Percentiles rank a stretch among this genome's conserved stretches.
These are phyloP conservation scores for Ophiostoma triangulosporum DNA, from an alignment of 2,329 filamentous ascomycete species.

Conservation along the genomic window DNA sequence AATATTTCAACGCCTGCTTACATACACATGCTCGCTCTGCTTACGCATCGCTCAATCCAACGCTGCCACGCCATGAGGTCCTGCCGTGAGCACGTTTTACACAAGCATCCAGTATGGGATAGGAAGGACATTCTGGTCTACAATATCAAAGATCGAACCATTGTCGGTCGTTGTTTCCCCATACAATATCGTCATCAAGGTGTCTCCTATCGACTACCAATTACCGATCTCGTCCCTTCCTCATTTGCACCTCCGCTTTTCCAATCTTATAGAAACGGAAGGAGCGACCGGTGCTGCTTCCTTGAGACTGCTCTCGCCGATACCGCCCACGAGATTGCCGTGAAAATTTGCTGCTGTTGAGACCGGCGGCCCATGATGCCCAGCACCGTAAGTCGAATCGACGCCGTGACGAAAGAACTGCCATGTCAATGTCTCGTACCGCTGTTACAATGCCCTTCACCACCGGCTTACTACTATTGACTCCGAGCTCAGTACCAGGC, in stretches of 20 bases:
- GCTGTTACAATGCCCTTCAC: no score
- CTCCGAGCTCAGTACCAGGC: no score
- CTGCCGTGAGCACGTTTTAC: neutral
- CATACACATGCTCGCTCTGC: neutral
- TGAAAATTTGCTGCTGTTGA: no score
- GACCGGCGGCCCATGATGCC: no score
- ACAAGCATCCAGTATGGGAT: neutral
- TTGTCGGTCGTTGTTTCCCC: neutral
- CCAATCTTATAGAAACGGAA: neutral
- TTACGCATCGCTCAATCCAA: neutral
- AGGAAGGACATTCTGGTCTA: neutral
- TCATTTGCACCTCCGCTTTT: neutral
- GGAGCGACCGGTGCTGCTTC: neutral
- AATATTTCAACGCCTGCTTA: no score
- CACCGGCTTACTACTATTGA: no score
- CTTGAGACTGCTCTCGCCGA: no score
- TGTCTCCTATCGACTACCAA: neutral
- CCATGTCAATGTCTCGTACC: no score
- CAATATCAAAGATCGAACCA: neutral
- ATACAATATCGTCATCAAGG: neutral
- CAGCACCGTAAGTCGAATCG: no score
- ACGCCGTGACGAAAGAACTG: no score
- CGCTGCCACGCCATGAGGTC: neutral
- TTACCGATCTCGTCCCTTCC: neutral
- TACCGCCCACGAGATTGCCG: no score